Percentiles rank a stretch among this genome's conserved stretches.
These are phyloP conservation scores for Astrephomene gubernaculifera DNA, from an alignment of 139 green algal genomes.

Conservation along the genomic window DNA sequence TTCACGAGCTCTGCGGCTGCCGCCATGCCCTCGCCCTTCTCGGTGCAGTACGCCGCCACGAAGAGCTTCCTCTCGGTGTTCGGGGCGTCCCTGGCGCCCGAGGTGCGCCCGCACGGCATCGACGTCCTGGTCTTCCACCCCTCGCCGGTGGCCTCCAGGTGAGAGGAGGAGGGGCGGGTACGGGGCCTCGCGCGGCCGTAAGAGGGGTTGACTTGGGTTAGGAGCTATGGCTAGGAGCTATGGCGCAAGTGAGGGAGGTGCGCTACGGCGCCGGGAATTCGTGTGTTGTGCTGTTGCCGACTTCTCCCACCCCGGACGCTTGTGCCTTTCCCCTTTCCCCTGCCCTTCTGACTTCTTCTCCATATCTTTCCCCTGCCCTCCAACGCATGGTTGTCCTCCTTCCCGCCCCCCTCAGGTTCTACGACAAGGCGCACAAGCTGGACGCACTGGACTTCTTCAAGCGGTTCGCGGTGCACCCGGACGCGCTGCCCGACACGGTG, in stretches of 20 bases:
- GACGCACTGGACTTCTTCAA: slow-evolving; percentile 94
- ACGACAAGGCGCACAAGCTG: slow-evolving; percentile 86
- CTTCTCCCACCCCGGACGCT: neutral
- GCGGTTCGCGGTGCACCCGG: slow-evolving; percentile 84
- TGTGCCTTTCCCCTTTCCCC: neutral
- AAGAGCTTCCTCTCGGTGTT: slow-evolving; percentile 93
- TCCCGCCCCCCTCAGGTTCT: slow-evolving; percentile 63
- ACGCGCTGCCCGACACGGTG: slow-evolving; percentile 89
- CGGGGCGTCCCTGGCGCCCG: slow-evolving; percentile 83
- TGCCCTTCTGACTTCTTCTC: neutral
- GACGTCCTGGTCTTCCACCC: slow-evolving; percentile 96
- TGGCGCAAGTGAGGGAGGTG: no score
- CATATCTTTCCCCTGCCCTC: neutral
- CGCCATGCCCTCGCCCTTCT: slow-evolving; percentile 90
- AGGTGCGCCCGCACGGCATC: slow-evolving; percentile 87
- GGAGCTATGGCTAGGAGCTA: no score
- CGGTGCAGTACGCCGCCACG: slow-evolving; percentile 84
- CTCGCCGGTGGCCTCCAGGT: slow-evolving; percentile 91
- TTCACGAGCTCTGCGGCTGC: slow-evolving; percentile 91
- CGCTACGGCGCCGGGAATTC: no score
- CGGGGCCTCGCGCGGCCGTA: neutral
- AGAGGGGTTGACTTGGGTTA: no score
- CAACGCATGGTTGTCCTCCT: neutral
- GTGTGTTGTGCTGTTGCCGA: no score
- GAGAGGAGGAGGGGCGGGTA: slow-evolving; percentile 23